phyloP scores from a whole-genome alignment of 2,329 filamentous ascomycete species.

The Microdochium trichocladiopsis region DNA sequence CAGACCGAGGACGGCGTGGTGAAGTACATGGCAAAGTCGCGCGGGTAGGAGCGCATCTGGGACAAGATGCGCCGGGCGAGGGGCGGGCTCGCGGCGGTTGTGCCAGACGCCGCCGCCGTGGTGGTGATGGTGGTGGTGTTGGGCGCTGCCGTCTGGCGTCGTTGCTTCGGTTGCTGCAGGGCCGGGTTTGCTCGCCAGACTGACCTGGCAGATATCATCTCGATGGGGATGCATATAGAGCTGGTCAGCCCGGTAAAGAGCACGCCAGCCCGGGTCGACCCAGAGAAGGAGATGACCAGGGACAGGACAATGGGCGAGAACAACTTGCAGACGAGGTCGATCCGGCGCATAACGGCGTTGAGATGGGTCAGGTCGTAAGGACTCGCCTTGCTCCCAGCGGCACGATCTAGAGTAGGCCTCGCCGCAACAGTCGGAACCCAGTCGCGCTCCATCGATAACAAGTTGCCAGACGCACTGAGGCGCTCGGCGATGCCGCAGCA shows the following conservation, averaged over 20 bases:
- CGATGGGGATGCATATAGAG: slow-evolving; percentile 28
- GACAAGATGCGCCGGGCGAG: slow-evolving; percentile 37
- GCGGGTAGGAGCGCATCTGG: slow-evolving; percentile 13
- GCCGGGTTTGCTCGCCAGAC: slow-evolving; percentile 27
- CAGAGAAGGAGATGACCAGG: slow-evolving; percentile 32
- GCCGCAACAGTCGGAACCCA: slow-evolving; percentile 31
- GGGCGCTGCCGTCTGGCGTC: slow-evolving; percentile 18
- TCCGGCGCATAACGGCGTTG: slow-evolving; percentile 48
- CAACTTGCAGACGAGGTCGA: slow-evolving; percentile 51
- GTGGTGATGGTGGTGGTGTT: slow-evolving; percentile 29
- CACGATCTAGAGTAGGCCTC: not conserved
- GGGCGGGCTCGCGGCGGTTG: slow-evolving; percentile 33
- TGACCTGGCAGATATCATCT: slow-evolving; percentile 26
- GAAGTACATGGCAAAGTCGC: slow-evolving; percentile 27
- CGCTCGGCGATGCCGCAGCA: slow-evolving; percentile 31
- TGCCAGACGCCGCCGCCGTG: slow-evolving; percentile 26
- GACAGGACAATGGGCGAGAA: slow-evolving; percentile 44
- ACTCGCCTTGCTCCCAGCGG: slow-evolving; percentile 11
- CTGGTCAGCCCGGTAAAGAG: slow-evolving; percentile 37
- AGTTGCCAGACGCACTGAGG: slow-evolving; percentile 31
- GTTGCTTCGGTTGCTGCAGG: slow-evolving; percentile 21
- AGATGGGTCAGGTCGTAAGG: slow-evolving; percentile 31
- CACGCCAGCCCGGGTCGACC: slow-evolving; percentile 35
- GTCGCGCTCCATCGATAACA: slow-evolving; percentile 39
- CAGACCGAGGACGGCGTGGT: slow-evolving; percentile 21